Evolutionary conservation across 805 yeast species (phyloP), one percentile per base, ranked within the genome.

Genomic region (Pichia cabralensis): DNA sequence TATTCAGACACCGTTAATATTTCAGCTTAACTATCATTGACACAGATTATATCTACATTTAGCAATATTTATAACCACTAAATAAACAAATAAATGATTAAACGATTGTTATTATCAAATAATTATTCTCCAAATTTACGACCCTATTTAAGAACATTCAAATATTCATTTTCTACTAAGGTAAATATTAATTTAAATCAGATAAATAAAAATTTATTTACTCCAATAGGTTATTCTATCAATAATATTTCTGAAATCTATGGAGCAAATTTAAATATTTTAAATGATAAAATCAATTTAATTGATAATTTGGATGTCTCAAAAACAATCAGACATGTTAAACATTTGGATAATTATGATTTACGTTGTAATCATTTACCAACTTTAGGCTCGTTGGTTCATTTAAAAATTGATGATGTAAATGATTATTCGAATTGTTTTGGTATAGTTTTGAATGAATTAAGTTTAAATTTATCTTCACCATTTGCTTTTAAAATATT

Each of bases 391-490:
- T 45, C 49, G 1, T 26, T 46, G 4, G 36, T 45, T 10, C 46
- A 45, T 23, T 40, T 40, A 8, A 17, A 31, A 18, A 29, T 22
- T 3, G n/a, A 23, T 13, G 22, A 18, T 13, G 10, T 11, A 8
- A 24, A 17, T 6, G 7, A 20, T 6, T 12, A 9, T 17, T 11
- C 23, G 6, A 33, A 36, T 27, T 18, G 10, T 22, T 36, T 44
- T 18, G 50, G 47, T 2, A 34, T 46, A 8, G 38, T 45, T 1
- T 21, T 45, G 6, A 32, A 41, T 11, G 42, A 46, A 17, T 35
- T 37, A 9, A 34, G 33, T 4, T 33, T 31, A 16, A 31, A 33
- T 14, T 28, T 44, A 8, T 30, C 33, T 1, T 34, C 31, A 6
- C 15, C 22, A 9, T 26, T 31, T 11, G 24, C 18, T 5, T 28